phyloP scores from a whole-genome alignment of 2,329 filamentous ascomycete genomes.

The Trichoderma sp. region DNA sequence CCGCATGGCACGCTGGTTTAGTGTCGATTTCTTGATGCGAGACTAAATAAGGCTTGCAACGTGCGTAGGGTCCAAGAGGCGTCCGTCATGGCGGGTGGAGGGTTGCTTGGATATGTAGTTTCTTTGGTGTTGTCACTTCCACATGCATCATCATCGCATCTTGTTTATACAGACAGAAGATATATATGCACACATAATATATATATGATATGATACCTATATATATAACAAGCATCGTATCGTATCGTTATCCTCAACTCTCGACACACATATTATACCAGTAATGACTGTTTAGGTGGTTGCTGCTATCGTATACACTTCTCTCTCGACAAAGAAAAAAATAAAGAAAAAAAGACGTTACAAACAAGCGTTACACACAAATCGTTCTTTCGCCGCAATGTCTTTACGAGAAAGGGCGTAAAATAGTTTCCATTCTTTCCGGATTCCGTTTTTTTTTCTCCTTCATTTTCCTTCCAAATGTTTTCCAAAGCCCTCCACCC shows the following conservation, averaged over 20 bases:
- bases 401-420: slow-evolving; percentile 3
- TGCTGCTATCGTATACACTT: slow-evolving; percentile 17
- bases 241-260: background rate
- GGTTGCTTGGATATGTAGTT: background rate
- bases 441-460: slow-evolving; percentile 2
- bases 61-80: background rate
- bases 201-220: background rate
- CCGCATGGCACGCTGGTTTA: slow-evolving; percentile 10
- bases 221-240: background rate
- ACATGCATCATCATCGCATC: background rate
- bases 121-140: background rate
- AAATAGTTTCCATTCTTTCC: background rate
- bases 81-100: background rate
- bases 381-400: slow-evolving; percentile 11
- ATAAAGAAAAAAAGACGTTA: background rate
- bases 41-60: background rate
- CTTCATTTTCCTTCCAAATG: slow-evolving; percentile 1
- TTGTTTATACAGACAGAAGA: background rate
- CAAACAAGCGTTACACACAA: slow-evolving; percentile 19
- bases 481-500: background rate
- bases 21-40: background rate
- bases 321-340: background rate
- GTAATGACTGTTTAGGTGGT: slow-evolving; percentile 20
- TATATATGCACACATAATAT: background rate
- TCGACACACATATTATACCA: slow-evolving; percentile 8